These are phyloP conservation scores for Capronia americana DNA, from an alignment of 2,329 filamentous ascomycete genomes.

Conservation along the genomic window DNA sequence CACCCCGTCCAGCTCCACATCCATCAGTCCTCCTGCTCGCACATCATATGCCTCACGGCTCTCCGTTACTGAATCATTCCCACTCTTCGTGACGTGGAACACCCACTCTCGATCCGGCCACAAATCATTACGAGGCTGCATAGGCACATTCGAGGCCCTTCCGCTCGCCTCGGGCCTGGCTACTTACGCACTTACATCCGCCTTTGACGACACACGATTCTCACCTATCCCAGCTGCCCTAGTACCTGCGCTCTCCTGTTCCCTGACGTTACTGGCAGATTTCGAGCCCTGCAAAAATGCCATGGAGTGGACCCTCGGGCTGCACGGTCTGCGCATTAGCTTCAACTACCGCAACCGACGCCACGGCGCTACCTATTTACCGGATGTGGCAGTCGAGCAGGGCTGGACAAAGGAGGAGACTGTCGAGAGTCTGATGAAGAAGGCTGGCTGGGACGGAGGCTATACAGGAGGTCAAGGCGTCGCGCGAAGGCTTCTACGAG, in stretches of 20 bases:
- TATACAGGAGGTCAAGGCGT: slow-evolving; percentile 41
- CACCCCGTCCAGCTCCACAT: slow-evolving; percentile 55
- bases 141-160: slow-evolving; percentile 87
- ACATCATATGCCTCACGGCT: slow-evolving; percentile 48
- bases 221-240: slow-evolving; percentile 61
- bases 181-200: slow-evolving; percentile 82
- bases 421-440: slow-evolving; percentile 85
- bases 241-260: slow-evolving; percentile 56
- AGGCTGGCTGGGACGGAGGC: slow-evolving; percentile 85
- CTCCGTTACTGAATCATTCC: slow-evolving; percentile 59
- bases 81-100: slow-evolving; percentile 96
- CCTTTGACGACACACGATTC: slow-evolving; percentile 69
- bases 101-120: slow-evolving; percentile 66
- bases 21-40: slow-evolving; percentile 54
- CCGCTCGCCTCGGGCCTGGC: slow-evolving; percentile 75
- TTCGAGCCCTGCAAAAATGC: slow-evolving; percentile 77
- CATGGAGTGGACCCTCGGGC: slow-evolving; percentile 85
- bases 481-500: slow-evolving; percentile 48
- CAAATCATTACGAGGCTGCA: slow-evolving; percentile 84
- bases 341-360: slow-evolving; percentile 71
- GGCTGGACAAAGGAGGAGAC: slow-evolving; percentile 96
- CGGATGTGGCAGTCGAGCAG: slow-evolving; percentile 89
- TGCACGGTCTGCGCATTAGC: slow-evolving; percentile 83
- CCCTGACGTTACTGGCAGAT: slow-evolving; percentile 82
- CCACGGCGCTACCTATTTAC: slow-evolving; percentile 87